Base-by-base conservation (phyloP, 2,329 filamentous ascomycete genomes). In the Pestalotiopsis sp. region DNA sequence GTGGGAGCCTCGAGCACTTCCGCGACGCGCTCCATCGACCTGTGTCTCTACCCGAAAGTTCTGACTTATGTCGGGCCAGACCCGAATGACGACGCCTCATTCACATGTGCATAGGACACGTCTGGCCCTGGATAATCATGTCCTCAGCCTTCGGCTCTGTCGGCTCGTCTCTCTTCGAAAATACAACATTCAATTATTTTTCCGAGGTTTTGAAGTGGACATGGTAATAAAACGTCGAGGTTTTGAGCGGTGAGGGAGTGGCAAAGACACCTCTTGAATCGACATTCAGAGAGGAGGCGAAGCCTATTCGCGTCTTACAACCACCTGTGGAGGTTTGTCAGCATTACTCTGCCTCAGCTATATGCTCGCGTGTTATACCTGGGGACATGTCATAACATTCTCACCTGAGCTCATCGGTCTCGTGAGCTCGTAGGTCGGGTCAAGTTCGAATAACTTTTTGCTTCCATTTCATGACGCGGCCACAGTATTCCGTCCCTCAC, bases 1-100 rank as follows among this genome's bases (percentile, higher is more conserved):
- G 62, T 65, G 9, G 62, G 44, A 10, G 3, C 26, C 30, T 11
- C 62, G 13, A 38, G 20, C 30, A 35, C 9, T n/a, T 20, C n/a
- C 2, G 20, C 40, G 26, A 56, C 24, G 22, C 40, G 62, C 10
- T 26, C 40, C 2, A 56, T 65, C 13, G 26, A 55, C 17, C 26
- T 65, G 13, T 65, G 62, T 48, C 40, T 38, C 6, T 57, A 65
- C 44, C 62, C 44, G 13, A 65, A 65, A 24, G 22, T 65, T 3
- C 40, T 65, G 9, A 65, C 62, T 4, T 57, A 65, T 39, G 17
- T 38, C 26, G 62, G 62, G 2, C 24, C 48, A 2, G n/a, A 65
- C 20, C 62, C 62, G 4, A 40, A 65, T 56, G 62, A 65, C 20
- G 4, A 35, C 5, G 20, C 62, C 4, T 65, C 62, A 10, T 65